phyloP scores from a whole-genome alignment of 2,329 filamentous ascomycete genomes.

The Trichophyton mentagrophytes region DNA sequence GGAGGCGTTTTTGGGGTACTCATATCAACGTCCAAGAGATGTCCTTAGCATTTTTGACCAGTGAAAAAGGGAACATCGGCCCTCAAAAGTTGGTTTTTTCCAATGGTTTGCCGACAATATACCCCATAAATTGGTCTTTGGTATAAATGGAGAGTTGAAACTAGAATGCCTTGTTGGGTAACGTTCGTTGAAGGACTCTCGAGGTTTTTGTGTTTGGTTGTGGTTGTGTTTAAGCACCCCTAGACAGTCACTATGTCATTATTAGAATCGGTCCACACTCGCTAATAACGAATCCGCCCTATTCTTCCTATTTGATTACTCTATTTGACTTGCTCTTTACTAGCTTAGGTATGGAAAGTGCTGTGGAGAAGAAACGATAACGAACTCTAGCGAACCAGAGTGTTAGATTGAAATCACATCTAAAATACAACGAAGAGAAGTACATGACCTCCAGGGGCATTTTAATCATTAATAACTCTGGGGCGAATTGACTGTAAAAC shows the following conservation, averaged over 20 bases:
- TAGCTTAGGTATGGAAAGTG: too few species aligned
- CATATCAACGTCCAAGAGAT: slow-evolving; percentile 48
- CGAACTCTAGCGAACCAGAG: too few species aligned
- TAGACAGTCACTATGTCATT: background rate
- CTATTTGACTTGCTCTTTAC: background rate
- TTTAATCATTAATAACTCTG: background rate
- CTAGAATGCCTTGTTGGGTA: background rate
- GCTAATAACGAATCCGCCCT: background rate
- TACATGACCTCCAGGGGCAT: background rate
- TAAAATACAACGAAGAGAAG: background rate
- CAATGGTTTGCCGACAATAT: background rate
- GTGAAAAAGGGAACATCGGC: slow-evolving; percentile 20
- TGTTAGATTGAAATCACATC: too few species aligned
- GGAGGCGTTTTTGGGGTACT: slow-evolving; percentile 80
- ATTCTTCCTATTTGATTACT: background rate
- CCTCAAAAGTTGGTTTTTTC: background rate
- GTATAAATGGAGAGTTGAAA: background rate
- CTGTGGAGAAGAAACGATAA: too few species aligned
- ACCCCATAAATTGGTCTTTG: background rate
- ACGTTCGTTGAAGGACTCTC: background rate
- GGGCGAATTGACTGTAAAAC: background rate
- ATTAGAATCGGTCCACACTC: background rate
- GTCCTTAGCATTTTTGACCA: slow-evolving; percentile 24
- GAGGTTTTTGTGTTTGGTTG: background rate
- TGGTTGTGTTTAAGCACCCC: background rate